These are phyloP conservation scores for Candida arabinofermentans DNA, from an alignment of 805 yeast genomes.

Conservation along the genomic window DNA sequence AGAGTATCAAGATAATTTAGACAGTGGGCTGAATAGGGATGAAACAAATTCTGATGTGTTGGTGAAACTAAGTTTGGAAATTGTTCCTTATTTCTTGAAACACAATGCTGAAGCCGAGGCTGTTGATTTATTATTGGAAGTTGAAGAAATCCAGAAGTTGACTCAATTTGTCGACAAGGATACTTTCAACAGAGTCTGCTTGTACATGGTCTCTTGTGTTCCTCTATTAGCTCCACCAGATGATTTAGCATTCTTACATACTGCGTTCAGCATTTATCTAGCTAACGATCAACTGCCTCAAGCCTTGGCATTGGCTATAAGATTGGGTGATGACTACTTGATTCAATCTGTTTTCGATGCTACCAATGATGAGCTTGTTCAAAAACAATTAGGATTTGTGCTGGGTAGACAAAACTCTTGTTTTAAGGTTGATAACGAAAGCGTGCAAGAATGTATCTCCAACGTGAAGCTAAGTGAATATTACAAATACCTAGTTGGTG, in stretches of 20 bases:
- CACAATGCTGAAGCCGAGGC: conserved; percentile 99
- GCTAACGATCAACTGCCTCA: conserved; percentile 78
- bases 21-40: conserved; percentile 16
- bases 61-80: conserved; percentile 62
- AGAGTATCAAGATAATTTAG: conserved; percentile 55
- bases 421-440: conserved; percentile 63
- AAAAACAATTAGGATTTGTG: conserved; percentile 88
- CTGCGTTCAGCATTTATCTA: conserved; percentile 84
- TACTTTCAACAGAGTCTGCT: conserved; percentile 84
- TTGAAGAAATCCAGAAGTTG: conserved; percentile 80
- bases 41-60: conserved; percentile 33
- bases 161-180: conserved; percentile 80
- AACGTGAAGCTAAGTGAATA: conserved; percentile 76
- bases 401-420: conserved; percentile 83
- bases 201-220: conserved; percentile 94
- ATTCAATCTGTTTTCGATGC: conserved; percentile 79
- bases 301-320: conserved; percentile 85
- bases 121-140: conserved; percentile 85
- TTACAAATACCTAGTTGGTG: conserved; percentile 76
- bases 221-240: conserved; percentile 95
- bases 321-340: conserved; percentile 76
- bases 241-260: conserved; percentile 76
- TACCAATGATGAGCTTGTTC: conserved; percentile 66
- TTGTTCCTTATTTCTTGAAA: conserved; percentile 84
- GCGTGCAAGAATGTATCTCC: conserved; percentile 79